Conservation (phyloP, 208 protist genomes). For the Tetramitus jugosus region DNA sequence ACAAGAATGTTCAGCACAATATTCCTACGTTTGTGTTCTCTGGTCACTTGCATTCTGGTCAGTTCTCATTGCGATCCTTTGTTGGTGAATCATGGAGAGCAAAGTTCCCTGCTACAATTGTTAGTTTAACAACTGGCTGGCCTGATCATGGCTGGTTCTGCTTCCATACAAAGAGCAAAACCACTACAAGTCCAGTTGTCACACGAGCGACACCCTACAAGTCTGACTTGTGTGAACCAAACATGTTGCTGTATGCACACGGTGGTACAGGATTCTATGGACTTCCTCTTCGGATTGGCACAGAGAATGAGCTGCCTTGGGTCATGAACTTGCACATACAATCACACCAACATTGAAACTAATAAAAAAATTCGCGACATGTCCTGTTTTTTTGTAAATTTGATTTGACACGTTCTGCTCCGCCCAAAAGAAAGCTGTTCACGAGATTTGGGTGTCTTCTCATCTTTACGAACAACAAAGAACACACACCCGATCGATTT, state of each 20-base stretch:
- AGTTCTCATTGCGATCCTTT: background rate
- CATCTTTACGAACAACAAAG: too few relatives aligned
- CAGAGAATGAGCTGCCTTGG: background rate
- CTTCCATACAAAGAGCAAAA: background rate
- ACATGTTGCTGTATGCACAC: background rate
- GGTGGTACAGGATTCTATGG: background rate
- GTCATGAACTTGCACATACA: background rate
- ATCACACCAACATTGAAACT: too few relatives aligned
- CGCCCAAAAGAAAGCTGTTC: too few relatives aligned
- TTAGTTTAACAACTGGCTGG: background rate
- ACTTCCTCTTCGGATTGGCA: background rate
- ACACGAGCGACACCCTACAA: background rate
- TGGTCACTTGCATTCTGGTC: constrained; percentile 9
- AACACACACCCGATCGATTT: too few relatives aligned
- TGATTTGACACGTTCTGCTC: too few relatives aligned
- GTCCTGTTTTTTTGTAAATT: too few relatives aligned
- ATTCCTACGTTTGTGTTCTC: background rate
- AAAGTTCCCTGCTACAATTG: too few relatives aligned
- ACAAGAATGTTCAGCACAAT: background rate
- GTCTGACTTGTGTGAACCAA: background rate
- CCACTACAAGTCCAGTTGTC: too few relatives aligned
- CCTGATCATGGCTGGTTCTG: background rate
- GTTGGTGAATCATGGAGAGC: too few relatives aligned
- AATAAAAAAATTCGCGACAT: too few relatives aligned
- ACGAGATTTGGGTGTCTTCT: too few relatives aligned